Base-by-base conservation (phyloP, 177 flowering plant species). In the Vitis hybrid region DNA sequence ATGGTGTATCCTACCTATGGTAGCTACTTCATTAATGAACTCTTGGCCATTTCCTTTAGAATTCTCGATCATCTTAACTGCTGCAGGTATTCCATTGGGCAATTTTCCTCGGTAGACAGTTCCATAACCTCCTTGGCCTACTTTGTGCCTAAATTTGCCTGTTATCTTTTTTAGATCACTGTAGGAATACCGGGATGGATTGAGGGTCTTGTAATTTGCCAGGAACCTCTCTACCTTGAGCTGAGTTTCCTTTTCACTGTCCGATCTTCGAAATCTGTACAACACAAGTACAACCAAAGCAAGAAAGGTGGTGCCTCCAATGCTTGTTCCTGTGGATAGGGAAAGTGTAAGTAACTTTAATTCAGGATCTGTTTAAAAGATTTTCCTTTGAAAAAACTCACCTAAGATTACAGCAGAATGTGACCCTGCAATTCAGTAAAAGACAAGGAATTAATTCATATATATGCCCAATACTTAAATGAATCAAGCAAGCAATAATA, bases 111-210 rank as follows among this genome's bases (percentile, higher is more conserved):
- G 18, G 60, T 17, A 57, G 11, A 57, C 60, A 18, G 11, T 57
- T 57, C 60, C 60, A 21, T 57, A 57, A 7, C 60, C 60, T 57
- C 60, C 60, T 57, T 57, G 3, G 30, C 60, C 60, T 21, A 57
- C 26, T 18, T 57, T 57, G 26, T 57, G 11, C 30, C 18, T 57
- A 57, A 57, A 57, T 18, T 57, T 21, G 21, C 21, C 21, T 10
- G 60, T 57, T 3, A 57, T 57, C 60, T 11, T 57, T 17, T 57
- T 57, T 4, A 57, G 9, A 21, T 57, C 60, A 57, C 26, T 23
- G 18, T 57, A 57, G 5, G 60, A 57, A 11, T 57, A 57, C 21
- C 60, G 2, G 5, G 60, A 4, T 7, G 30, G 60, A 9, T 18
- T 57, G 60, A 57, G 60, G 21, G 60, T 11, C 10, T 11, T 57